Percentiles rank a stretch among this genome's conserved stretches.
Evolutionary conservation across 1,284 basidiomycete species (phyloP).

Genomic region (Trichosporon asahii): DNA sequence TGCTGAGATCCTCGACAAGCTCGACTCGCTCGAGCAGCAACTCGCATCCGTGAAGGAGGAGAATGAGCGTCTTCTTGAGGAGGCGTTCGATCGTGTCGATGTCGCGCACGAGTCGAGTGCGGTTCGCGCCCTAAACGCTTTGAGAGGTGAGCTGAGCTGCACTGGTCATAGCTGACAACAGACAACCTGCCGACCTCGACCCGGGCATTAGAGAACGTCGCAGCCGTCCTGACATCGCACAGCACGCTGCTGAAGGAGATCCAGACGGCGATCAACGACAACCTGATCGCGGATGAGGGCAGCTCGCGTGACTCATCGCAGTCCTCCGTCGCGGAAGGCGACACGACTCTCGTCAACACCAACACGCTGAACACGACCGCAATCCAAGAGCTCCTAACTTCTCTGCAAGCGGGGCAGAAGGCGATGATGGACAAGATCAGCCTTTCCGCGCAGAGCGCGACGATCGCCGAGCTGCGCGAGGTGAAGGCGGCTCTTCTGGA

Average conservation of each 20-base stretch:
- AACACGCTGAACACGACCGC: neutral
- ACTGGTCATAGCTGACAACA: neutral
- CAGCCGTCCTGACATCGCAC: conserved; percentile 15
- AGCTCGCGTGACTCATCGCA: neutral
- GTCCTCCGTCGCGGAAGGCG: neutral
- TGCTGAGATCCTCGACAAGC: conserved; percentile 12
- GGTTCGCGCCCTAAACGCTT: conserved; percentile 9
- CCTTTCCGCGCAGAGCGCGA: conserved; percentile 5
- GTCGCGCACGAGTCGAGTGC: conserved; percentile 7
- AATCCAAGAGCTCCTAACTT: conserved; percentile 17
- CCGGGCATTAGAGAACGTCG: conserved; percentile 8
- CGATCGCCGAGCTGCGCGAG: neutral
- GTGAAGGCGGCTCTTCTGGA: conserved; percentile 18
- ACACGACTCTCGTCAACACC: neutral
- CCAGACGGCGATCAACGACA: conserved; percentile 19
- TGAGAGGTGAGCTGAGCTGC: conserved; percentile 13
- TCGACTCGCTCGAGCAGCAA: conserved; percentile 19
- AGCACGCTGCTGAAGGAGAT: conserved; percentile 19
- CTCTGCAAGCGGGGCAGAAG: conserved; percentile 18
- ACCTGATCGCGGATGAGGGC: neutral
- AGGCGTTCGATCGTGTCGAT: conserved; percentile 11
- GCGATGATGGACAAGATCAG: conserved; percentile 22
- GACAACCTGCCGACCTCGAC: conserved; percentile 12
- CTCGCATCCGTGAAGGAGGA: conserved; percentile 1
- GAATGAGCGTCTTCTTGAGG: neutral